Evolutionary conservation across 73 alveolate species (phyloP), one percentile per base, ranked within the genome.

Genomic region (Tetrahymena malaccensis): DNA sequence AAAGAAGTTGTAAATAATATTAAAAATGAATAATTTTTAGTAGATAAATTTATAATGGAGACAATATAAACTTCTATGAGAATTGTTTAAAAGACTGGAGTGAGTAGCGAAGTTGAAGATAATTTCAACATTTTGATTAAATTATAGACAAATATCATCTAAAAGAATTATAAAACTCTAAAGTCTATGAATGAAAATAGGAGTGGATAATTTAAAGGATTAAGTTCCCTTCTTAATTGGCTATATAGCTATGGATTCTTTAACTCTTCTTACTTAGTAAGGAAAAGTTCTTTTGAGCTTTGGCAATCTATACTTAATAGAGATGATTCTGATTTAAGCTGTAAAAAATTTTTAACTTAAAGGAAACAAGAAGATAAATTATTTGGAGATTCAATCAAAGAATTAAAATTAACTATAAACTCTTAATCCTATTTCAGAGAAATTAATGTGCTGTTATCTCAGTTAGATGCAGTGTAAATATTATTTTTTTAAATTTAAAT

Each of bases 1-100:
- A 96, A 95, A 50, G 97, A 98, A 95, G 94, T 98, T 35, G 97
- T 98, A 57, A 85, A 94, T 19, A 96, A 96, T 85, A 96, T 98
- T 22, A 96, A 97, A 43, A 96, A 96, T 43, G 95, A 95, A 55
- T 97, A 94, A 43, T 96, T 94, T 84, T 96, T 97, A 55, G 93
- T 97, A 7, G 98, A 96, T 93, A 95, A 97, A 94, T 98, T 98
- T 97, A 95, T 98, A 93, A 93, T 98, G 25, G 99, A 98, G 96
- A 97, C 98, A 12, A 97, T 98, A 34, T 98, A 98, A 84, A 96
- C 94, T 44, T 97, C 98, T 31, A 93, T 98, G 35, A 96, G 97
- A 9, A 97, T 98, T 25, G 95, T 97, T 22, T 97, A 97, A 89
- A 96, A 98, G 95, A 96, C 99, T 43, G 99, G 98, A 93, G 93